Percentiles rank a stretch among this genome's conserved stretches.
Conservation (phyloP, 2,329 filamentous ascomycete species). For the Penicillium frequentans region DNA sequence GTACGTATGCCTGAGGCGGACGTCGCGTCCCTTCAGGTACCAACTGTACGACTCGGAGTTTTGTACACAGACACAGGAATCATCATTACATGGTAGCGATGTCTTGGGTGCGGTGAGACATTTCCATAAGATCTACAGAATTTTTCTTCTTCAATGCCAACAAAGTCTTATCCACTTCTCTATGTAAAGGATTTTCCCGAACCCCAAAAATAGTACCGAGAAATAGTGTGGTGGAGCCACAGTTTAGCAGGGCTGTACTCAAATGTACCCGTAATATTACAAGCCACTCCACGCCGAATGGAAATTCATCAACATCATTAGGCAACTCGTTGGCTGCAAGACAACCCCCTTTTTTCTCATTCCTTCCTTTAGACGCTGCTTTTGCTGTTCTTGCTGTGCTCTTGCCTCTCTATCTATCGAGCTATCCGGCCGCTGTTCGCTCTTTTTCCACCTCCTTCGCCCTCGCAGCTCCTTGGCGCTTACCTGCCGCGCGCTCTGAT, state of each 20-base stretch:
- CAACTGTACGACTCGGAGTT: not conserved
- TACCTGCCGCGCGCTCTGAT: conserved; percentile 19
- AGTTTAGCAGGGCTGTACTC: conserved; percentile 3
- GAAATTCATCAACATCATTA: conserved; percentile 21
- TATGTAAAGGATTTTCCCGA: not conserved
- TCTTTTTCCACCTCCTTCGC: conserved; percentile 7
- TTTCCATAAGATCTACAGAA: not conserved
- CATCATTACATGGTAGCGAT: not conserved
- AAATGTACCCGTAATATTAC: conserved; percentile 22
- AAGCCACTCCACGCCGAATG: conserved; percentile 24
- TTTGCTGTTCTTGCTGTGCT: not conserved
- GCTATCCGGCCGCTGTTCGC: conserved; percentile 4
- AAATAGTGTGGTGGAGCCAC: conserved; percentile 16
- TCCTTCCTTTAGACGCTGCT: not conserved
- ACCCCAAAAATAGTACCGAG: conserved; percentile 23
- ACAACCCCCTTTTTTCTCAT: not conserved
- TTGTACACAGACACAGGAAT: not conserved
- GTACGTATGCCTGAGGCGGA: not conserved
- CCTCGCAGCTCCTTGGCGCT: conserved; percentile 16
- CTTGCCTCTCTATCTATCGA: not conserved
- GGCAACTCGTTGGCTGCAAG: conserved; percentile 3
- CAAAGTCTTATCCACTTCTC: not conserved
- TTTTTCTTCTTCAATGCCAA: not conserved
- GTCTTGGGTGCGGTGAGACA: not conserved
- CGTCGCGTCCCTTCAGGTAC: not conserved